Evolutionary conservation across 2,329 filamentous ascomycete species (phyloP), one percentile per base, ranked within the genome.

Genomic region (Fusarium cyanostomum): DNA sequence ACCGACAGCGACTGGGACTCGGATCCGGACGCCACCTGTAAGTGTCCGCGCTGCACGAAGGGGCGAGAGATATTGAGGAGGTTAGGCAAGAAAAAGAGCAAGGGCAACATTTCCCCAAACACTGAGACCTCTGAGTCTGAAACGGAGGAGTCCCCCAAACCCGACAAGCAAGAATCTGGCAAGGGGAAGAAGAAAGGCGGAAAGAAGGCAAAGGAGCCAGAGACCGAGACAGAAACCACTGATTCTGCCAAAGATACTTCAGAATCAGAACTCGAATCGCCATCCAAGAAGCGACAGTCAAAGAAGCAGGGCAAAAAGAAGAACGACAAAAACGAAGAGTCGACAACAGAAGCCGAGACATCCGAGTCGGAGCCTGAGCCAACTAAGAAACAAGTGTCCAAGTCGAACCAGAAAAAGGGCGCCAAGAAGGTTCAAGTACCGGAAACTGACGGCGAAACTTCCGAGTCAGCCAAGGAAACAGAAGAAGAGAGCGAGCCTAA

Each of bases 21-120:
- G 6, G 73, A 79, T 13, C 72, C 76, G 3, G 75, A 79, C 31
- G 73, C 73, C 5, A 66, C 64, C 5, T 74, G 73, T 57, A 44
- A 67, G 54, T 75, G 73, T 35, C 46, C 41, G 18, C 52, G 59
- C 39, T 76, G 73, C 51, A 38, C 59, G 28, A 66, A 66, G 34
- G 62, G 66, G 11, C 55, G 68, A 37, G 51, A 56, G 30, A 62
- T 66, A 59, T 56, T 70, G 66, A 55, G 50, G 31, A 64, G 59
- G 42, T 44, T 69, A 53, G 59, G 57, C 46, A 68, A 67, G 33
- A 71, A 67, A 52, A 52, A 43, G 34, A 45, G 44, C 21, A 59
- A 64, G 21, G 52, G 46, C 15, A 31, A 10, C 27, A 58, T 44
- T 13, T 39, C 56, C 11, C 35, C 54, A 3, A 57, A 45, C 31